These are phyloP conservation scores for Auricularia heimuer DNA, from an alignment of 768 basidiomycete genomes.

Conservation along the genomic window DNA sequence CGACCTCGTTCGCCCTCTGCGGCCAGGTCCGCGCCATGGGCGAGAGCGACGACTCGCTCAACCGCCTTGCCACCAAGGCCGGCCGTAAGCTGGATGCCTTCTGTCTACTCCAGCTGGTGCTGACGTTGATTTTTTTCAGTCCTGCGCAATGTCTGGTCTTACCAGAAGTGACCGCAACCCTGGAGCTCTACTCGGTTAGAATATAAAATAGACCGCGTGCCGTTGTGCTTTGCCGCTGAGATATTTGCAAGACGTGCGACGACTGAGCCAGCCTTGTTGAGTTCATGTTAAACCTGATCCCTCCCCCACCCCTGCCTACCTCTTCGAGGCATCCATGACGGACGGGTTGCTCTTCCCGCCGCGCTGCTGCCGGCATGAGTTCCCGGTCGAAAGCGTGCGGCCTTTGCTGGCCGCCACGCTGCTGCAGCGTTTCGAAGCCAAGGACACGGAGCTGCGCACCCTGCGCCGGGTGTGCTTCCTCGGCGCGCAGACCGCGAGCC, in stretches of 20 bases:
- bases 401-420: constrained; percentile 19
- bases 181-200: too few species aligned
- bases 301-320: too few species aligned
- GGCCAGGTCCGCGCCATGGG: constrained; percentile 92
- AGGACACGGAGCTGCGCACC: constrained; percentile 33
- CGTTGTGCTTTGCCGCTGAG: too few species aligned
- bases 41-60: too few species aligned
- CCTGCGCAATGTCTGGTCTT: constrained; percentile 93
- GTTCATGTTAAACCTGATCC: too few species aligned
- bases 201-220: too few species aligned
- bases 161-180: constrained; percentile 82
- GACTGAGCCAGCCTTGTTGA: too few species aligned
- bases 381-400: too few species aligned
- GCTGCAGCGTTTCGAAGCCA: constrained; percentile 27
- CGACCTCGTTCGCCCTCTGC: constrained; percentile 89
- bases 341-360: constrained; percentile 47
- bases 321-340: constrained; percentile 31
- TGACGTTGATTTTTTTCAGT: constrained; percentile 39
- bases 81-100: too few species aligned
- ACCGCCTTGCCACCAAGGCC: too few species aligned
- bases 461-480: constrained; percentile 37
- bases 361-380: constrained; percentile 35
- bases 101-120: too few species aligned
- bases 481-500: constrained; percentile 24
- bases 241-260: too few species aligned